Evolutionary conservation across 768 basidiomycete species (phyloP).

Genomic region (Agaricus subrufescens): DNA sequence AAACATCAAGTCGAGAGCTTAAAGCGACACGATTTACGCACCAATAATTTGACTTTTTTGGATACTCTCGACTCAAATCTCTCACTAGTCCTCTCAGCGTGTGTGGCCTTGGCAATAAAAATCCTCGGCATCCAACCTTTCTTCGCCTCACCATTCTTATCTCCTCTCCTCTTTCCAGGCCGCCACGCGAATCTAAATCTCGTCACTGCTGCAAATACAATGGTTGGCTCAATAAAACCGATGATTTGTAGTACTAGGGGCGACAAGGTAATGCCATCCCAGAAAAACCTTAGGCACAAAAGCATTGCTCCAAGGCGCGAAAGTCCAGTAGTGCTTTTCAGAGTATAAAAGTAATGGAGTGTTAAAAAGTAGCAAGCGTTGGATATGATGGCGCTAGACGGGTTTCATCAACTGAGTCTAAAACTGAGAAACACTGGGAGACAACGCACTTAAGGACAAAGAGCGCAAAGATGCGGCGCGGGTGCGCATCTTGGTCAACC

Average conservation of each 20-base stretch:
- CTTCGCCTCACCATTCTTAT: conserved; percentile 17
- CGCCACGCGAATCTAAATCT: conserved; percentile 19
- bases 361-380: conserved; percentile 13
- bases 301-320: conserved; percentile 21
- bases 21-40: background rate
- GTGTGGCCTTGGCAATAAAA: conserved; percentile 16
- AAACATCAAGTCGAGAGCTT: too few species aligned
- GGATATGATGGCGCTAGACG: conserved; percentile 12
- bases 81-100: conserved; percentile 25
- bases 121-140: conserved; percentile 16
- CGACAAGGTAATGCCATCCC: background rate
- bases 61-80: conserved; percentile 12
- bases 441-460: conserved; percentile 14
- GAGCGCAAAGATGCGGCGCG: conserved; percentile 16
- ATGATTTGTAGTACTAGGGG: background rate
- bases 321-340: conserved; percentile 26
- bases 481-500: conserved; percentile 25
- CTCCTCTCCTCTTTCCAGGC: background rate
- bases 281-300: conserved; percentile 12
- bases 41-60: background rate
- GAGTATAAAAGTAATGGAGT: conserved; percentile 29
- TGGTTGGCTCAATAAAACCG: conserved; percentile 11
- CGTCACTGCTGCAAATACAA: conserved; percentile 22
- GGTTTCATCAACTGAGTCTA: too few species aligned
- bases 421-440: too few species aligned